Conservation (phyloP, 495 filamentous ascomycete genomes). For the Penicillium daleae region DNA sequence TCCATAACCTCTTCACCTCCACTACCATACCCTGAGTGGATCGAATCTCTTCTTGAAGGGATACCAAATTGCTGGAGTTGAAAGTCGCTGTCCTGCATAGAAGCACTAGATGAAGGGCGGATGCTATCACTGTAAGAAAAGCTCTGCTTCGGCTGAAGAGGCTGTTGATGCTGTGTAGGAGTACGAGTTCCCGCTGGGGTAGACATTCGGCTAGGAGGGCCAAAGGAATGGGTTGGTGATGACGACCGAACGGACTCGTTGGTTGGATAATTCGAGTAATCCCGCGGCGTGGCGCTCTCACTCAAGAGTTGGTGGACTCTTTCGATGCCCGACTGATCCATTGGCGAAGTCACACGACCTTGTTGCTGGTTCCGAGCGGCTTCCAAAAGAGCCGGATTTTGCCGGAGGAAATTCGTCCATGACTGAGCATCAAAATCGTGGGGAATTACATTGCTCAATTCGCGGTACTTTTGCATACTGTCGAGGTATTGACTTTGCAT, state of each 20-base stretch:
- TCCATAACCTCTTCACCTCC: conserved; percentile 68
- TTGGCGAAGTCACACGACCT: conserved; percentile 41
- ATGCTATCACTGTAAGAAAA: conserved; percentile 39
- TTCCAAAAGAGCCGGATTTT: conserved; percentile 57
- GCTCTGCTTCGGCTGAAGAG: conserved; percentile 27
- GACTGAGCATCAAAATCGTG: conserved; percentile 68
- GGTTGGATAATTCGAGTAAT: conserved; percentile 36
- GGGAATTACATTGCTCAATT: conserved; percentile 61
- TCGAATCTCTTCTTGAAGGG: conserved; percentile 39
- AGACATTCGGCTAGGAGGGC: conserved; percentile 41
- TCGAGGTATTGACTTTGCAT: conserved; percentile 70
- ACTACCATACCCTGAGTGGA: conserved; percentile 65
- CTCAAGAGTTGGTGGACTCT: conserved; percentile 54
- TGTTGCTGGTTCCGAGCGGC: conserved; percentile 35
- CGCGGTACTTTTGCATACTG: conserved; percentile 63
- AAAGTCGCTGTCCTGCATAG: conserved; percentile 45
- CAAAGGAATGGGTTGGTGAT: conserved; percentile 43
- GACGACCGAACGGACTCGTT: conserved; percentile 39
- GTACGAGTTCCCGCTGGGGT: conserved; percentile 39
- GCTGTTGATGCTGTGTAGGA: conserved; percentile 34
- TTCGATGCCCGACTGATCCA: conserved; percentile 59
- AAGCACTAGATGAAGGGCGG: conserved; percentile 54
- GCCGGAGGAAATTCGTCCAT: conserved; percentile 67
- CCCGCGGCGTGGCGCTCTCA: conserved; percentile 49
- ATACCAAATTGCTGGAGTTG: conserved; percentile 32